Evolutionary conservation across 345 rosid species (phyloP).

Genomic region (Hibiscus tridactylites): DNA sequence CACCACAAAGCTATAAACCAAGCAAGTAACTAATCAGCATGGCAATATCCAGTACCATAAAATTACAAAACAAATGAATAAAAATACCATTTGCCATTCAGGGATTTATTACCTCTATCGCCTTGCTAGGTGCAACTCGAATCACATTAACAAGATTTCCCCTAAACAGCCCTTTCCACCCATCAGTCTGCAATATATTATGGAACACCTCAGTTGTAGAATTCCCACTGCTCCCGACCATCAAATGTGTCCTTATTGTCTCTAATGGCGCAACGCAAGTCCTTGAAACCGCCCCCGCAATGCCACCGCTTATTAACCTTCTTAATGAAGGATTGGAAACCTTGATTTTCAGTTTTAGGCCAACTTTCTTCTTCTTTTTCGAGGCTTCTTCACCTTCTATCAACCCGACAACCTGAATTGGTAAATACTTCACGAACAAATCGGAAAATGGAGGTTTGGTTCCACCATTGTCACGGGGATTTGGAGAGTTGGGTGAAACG

Average conservation of each 20-base stretch:
- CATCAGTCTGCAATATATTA: conserved; percentile 77
- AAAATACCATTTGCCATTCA: conserved; percentile 49
- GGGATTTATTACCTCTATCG: conserved; percentile 48
- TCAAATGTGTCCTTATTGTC: conserved; percentile 92
- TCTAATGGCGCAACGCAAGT: conserved; percentile 96
- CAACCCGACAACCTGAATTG: conserved; percentile 35
- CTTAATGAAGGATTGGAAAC: conserved; percentile 67
- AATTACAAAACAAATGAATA: conserved; percentile 43
- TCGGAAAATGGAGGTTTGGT: conserved; percentile 41
- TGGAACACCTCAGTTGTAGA: conserved; percentile 57
- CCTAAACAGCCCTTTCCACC: conserved; percentile 93
- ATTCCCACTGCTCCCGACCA: conserved; percentile 93
- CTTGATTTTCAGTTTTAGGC: conserved; percentile 68
- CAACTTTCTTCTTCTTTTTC: conserved; percentile 28
- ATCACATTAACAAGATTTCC: conserved; percentile 95
- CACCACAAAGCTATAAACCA: too few relatives aligned
- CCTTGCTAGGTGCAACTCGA: conserved; percentile 97
- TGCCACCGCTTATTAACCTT: conserved; percentile 84
- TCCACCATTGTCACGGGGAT: conserved; percentile 32
- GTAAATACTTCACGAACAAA: conserved; percentile 50
- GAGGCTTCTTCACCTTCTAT: conserved; percentile 17
- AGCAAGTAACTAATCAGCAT: too few relatives aligned
- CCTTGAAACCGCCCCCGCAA: conserved; percentile 91
- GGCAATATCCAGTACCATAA: conserved; percentile 36
- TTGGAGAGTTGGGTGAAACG: conserved; percentile 24